Evolutionary conservation across 257 asterid genomes (phyloP).

Genomic region (Thymus quinquecostatus): DNA sequence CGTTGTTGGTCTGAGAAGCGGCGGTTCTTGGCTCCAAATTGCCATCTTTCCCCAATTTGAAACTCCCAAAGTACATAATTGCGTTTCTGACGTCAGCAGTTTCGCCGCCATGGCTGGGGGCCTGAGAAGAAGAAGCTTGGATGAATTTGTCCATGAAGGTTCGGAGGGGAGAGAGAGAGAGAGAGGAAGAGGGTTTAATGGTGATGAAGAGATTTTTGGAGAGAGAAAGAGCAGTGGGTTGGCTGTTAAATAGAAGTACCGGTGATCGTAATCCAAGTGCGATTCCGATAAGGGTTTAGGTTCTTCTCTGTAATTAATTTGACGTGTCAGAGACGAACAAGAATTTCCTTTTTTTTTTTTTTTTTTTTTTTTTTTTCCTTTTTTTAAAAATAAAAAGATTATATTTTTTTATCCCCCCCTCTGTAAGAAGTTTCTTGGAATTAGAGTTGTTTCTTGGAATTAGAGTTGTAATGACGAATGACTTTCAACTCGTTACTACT

Average conservation of each 20-base stretch:
- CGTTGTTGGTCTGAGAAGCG: background rate
- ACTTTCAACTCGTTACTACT: background rate
- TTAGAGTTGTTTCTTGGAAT: background rate
- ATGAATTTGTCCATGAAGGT: conserved; percentile 7
- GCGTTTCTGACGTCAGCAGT: background rate
- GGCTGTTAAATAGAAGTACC: background rate
- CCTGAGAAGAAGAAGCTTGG: conserved; percentile 14
- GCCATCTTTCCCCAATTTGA: conserved; percentile 1
- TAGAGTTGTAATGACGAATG: background rate
- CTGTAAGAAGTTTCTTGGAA: background rate
- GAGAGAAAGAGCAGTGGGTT: background rate
- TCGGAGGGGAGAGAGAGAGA: background rate
- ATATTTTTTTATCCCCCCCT: background rate
- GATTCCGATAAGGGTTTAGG: background rate
- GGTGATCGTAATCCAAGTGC: background rate
- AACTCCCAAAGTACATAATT: background rate
- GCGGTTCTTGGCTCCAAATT: background rate
- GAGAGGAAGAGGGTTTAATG: background rate
- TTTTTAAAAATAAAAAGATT: too few relatives aligned
- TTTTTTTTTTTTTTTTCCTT: too few relatives aligned
- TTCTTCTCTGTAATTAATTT: background rate
- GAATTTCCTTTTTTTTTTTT: too few relatives aligned
- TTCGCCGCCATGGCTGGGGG: background rate
- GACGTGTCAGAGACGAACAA: background rate
- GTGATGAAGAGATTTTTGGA: background rate